Evolutionary conservation across 225 moss, liverwort and hornwort genomes (phyloP).

Genomic region (Neckera pumila): DNA sequence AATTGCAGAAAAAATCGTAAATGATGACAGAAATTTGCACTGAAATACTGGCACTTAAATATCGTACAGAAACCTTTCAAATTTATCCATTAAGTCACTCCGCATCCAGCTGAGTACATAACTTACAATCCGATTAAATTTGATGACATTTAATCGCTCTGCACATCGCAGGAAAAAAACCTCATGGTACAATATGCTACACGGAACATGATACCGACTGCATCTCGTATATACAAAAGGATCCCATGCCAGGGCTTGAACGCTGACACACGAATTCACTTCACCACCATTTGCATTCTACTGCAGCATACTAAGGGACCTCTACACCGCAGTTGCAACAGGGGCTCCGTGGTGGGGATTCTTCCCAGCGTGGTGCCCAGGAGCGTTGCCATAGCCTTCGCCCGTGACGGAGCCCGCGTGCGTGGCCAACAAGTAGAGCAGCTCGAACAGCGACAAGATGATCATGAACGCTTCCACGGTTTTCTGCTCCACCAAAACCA

Average conservation of each 20-base stretch:
- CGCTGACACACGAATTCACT: no score
- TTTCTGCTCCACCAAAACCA: not conserved
- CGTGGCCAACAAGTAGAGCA: slow-evolving; percentile 25
- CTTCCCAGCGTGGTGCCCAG: not conserved
- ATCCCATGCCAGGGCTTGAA: not conserved
- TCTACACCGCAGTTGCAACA: slow-evolving; percentile 20
- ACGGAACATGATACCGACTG: not conserved
- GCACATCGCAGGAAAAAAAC: not conserved
- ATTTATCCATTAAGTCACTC: not conserved
- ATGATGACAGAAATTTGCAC: not conserved
- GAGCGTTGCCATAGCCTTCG: not conserved
- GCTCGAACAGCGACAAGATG: slow-evolving; percentile 23
- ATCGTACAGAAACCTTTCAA: not conserved
- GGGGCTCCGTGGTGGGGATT: slow-evolving; percentile 16
- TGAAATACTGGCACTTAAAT: no score
- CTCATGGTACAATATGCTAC: not conserved
- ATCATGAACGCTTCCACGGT: slow-evolving; percentile 35
- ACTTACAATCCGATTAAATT: not conserved
- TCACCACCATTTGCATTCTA: no score
- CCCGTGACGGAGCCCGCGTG: slow-evolving; percentile 15
- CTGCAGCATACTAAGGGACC: no score
- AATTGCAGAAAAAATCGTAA: not conserved
- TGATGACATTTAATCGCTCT: not conserved
- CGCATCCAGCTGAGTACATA: not conserved
- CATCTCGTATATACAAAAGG: not conserved